These are phyloP conservation scores for Dichomitus squalens DNA, from an alignment of 1,284 basidiomycete genomes.

Conservation along the genomic window DNA sequence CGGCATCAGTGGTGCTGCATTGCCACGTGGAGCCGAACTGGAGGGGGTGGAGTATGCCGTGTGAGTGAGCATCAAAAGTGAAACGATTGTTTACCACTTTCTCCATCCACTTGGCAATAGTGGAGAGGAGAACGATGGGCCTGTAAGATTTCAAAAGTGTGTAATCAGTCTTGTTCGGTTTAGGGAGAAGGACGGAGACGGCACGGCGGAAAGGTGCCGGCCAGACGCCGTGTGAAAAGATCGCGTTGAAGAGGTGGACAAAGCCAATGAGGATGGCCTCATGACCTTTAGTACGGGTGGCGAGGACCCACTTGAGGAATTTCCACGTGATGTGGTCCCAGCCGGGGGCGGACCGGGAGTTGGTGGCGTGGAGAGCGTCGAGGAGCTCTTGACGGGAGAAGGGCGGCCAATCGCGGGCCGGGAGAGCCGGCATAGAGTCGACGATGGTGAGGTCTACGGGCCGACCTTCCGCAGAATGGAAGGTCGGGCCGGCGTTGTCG, in stretches of 20 bases:
- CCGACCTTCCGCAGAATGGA: neutral
- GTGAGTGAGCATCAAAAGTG: neutral
- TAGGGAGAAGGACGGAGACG: slow-evolving; percentile 15
- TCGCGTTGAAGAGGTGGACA: neutral
- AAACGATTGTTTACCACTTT: slow-evolving; percentile 5
- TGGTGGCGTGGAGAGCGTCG: neutral
- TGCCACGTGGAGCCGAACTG: neutral
- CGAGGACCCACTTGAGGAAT: neutral
- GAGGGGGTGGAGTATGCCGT: neutral
- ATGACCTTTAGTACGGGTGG: neutral
- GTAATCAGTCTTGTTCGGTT: slow-evolving; percentile 17
- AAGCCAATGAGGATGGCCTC: neutral
- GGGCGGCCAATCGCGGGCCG: neutral
- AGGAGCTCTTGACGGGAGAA: neutral
- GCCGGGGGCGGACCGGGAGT: neutral
- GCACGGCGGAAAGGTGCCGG: slow-evolving; percentile 10
- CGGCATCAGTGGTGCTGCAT: neutral
- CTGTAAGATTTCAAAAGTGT: slow-evolving; percentile 7
- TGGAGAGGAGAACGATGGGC: slow-evolving; percentile 10
- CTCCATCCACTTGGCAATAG: slow-evolving; percentile 7
- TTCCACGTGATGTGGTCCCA: neutral
- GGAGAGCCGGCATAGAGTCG: neutral
- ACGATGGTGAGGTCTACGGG: neutral
- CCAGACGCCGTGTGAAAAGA: neutral
- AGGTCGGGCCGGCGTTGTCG: too few relatives aligned